Evolutionary conservation across 176 grass and related monocot species (phyloP).

Genomic region (Otatea glauca): DNA sequence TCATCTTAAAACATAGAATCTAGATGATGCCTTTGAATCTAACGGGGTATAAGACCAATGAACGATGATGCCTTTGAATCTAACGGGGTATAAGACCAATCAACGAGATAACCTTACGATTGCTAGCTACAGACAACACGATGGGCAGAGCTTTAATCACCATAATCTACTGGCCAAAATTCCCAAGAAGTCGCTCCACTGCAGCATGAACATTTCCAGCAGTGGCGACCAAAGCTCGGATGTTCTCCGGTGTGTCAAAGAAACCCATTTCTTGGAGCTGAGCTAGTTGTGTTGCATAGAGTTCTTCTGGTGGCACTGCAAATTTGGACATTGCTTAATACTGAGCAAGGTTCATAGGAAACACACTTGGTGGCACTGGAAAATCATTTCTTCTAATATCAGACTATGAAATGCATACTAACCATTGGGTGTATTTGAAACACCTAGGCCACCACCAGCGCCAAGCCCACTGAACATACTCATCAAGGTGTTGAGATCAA

Average conservation of each 20-base stretch:
- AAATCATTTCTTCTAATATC: not conserved
- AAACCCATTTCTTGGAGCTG: conserved; percentile 90
- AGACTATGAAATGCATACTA: not conserved
- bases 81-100: conserved; percentile 50
- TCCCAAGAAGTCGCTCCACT: conserved; percentile 72
- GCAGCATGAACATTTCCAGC: conserved; percentile 72
- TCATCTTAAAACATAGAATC: conserved; percentile 46
- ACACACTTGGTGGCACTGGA: not conserved
- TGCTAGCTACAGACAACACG: conserved; percentile 9
- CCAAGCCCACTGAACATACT: conserved; percentile 77
- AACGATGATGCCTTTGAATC: too few relatives aligned
- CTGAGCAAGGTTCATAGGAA: not conserved
- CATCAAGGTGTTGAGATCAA: conserved; percentile 68
- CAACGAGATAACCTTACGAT: conserved; percentile 41
- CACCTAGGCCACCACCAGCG: conserved; percentile 54
- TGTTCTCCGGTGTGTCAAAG: conserved; percentile 75
- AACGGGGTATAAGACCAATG: conserved; percentile 41
- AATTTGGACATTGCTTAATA: not conserved
- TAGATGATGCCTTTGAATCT: conserved; percentile 41
- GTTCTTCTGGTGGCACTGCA: conserved; percentile 68
- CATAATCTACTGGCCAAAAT: conserved; percentile 55
- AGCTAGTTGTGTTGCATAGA: conserved; percentile 66
- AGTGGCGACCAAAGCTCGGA: conserved; percentile 67
- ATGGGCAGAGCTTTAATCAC: not conserved
- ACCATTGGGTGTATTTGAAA: conserved; percentile 55